Evolutionary conservation across 2,329 filamentous ascomycete genomes (phyloP).

Genomic region (Epichloe hybrida): DNA sequence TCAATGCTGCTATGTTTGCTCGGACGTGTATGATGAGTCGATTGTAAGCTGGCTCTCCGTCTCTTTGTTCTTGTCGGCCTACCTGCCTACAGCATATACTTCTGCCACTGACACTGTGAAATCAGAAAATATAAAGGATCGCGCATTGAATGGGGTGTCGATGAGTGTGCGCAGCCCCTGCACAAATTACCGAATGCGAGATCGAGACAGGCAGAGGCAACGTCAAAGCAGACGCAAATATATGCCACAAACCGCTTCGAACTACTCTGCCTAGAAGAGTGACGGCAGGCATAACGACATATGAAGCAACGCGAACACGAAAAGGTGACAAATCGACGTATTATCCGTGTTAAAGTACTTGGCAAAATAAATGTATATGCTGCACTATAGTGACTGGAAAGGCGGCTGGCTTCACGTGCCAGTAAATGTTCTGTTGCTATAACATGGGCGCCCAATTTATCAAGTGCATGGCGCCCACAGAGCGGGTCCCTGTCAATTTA

Average conservation of each 20-base stretch:
- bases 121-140: slow-evolving; percentile 50
- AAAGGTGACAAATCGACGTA: not conserved
- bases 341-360: not conserved
- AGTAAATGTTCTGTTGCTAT: not conserved
- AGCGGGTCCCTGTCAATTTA: not conserved
- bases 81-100: not conserved
- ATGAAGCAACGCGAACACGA: not conserved
- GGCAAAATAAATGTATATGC: not conserved
- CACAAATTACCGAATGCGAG: slow-evolving; percentile 11
- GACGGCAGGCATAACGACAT: not conserved
- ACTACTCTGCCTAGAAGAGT: slow-evolving; percentile 35
- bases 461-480: not conserved
- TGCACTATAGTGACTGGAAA: not conserved
- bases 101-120: slow-evolving; percentile 1
- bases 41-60: slow-evolving; percentile 23
- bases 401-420: not conserved
- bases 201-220: not conserved
- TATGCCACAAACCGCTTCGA: slow-evolving; percentile 47
- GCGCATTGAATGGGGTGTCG: slow-evolving; percentile 55
- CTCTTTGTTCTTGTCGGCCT: not conserved
- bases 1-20: slow-evolving; percentile 63
- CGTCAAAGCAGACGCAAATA: slow-evolving; percentile 9
- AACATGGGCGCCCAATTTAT: not conserved
- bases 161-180: slow-evolving; percentile 57
- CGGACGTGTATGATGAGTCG: slow-evolving; percentile 64